Evolutionary conservation across 2,329 filamentous ascomycete genomes (phyloP), one percentile per base, ranked within the genome.

Genomic region (Colletotrichum lindemuthianum): DNA sequence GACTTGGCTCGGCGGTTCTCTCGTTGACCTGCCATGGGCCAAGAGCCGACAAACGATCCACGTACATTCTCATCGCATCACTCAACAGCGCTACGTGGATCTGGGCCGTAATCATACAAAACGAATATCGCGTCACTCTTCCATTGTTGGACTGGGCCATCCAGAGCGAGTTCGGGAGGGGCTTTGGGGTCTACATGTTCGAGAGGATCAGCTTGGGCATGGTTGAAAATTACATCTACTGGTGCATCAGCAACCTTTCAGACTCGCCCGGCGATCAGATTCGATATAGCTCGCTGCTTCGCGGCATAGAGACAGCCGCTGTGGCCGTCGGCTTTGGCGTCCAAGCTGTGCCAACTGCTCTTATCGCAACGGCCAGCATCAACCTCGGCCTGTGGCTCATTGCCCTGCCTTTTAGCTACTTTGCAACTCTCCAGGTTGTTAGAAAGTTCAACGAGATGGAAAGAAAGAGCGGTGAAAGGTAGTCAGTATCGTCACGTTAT

Each of bases 21-120:
- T 80, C 2, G 73, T 80, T 7, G 78, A 79, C 58, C 48, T 78
- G 0, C 72, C 73, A 2, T 81, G 81, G 76, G 67, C 71, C 24
- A 77, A 75, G 44, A 75, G 69, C 49, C 73, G 78, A 24, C 77
- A 79, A 65, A 75, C 72, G 5, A 74, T 61, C 69, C 15, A 78
- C 78, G 1, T 83, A 76, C 63, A 64, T 70, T 16, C 60, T 82
- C 7, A 80, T 83, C 13, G 76, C 79, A 0, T 51, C 73, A 8
- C 66, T 82, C 32, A 81, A 82, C 66, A 78, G 74, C 34, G 74
- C 76, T 1, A 81, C 78, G 0, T 84, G 81, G 80, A 79, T 80
- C 12, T 84, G 81, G 78, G 79, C 77, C 3, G 77, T 81, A 37
- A 72, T 79, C 13, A 77, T 83, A 40, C 80, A 84, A 64, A 77